Percentiles rank a stretch among this genome's conserved stretches.
Evolutionary conservation across 352 stramenopile species (phyloP).

Genomic region (Pythium graminicola): DNA sequence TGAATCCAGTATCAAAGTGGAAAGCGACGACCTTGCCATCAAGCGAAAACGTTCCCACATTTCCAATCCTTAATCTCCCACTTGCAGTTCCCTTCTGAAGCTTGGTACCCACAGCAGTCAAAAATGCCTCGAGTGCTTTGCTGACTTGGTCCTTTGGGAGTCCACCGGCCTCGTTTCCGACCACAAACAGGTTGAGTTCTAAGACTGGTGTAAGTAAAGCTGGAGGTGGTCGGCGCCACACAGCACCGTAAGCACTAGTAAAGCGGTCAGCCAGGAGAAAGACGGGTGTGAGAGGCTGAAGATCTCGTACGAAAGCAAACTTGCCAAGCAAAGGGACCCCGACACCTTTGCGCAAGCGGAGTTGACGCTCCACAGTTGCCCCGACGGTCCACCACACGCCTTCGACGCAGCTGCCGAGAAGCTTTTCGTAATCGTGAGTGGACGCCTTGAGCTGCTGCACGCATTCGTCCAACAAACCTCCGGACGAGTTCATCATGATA

Average conservation of each 20-base stretch:
- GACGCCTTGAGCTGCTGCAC: slow-evolving; percentile 39
- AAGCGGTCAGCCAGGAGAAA: slow-evolving; percentile 55
- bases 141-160: slow-evolving; percentile 37
- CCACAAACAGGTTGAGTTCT: slow-evolving; percentile 44
- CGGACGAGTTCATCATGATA: not conserved
- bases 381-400: slow-evolving; percentile 42
- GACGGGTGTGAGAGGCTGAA: slow-evolving; percentile 26
- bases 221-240: slow-evolving; percentile 38
- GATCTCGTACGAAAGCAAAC: slow-evolving; percentile 48
- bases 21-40: slow-evolving; percentile 42
- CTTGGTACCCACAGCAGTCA: slow-evolving; percentile 37
- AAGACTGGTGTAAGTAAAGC: slow-evolving; percentile 32
- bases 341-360: slow-evolving; percentile 33
- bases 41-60: slow-evolving; percentile 34
- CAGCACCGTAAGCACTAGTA: slow-evolving; percentile 29
- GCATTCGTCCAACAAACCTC: slow-evolving; percentile 38
- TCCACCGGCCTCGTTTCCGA: slow-evolving; percentile 32
- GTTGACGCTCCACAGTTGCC: slow-evolving; percentile 30
- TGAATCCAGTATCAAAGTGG: slow-evolving; percentile 35
- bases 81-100: slow-evolving; percentile 24
- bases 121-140: slow-evolving; percentile 37
- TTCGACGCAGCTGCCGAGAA: slow-evolving; percentile 37
- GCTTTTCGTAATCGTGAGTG: slow-evolving; percentile 52
- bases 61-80: slow-evolving; percentile 28
- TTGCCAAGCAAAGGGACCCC: slow-evolving; percentile 43